A percentile compares a stretch with the other conserved stretches of the same genome.
Conservation (phyloP, 1,284 basidiomycete species). For the Cryptococcus jaspeensis region DNA sequence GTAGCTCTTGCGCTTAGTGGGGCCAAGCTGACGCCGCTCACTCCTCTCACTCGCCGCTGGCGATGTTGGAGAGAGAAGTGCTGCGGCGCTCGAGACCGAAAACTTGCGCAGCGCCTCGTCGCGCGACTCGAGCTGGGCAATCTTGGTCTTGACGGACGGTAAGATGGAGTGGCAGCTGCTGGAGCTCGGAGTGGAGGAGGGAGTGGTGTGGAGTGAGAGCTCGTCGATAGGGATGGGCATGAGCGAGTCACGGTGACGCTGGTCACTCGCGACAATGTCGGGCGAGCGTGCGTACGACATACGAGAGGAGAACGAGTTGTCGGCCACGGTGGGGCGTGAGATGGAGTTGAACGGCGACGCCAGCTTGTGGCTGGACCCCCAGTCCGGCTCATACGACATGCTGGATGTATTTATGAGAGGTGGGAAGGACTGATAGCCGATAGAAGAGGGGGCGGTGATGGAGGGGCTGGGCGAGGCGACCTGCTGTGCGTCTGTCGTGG, state of each 20-base stretch:
- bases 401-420: background rate
- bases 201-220: slow-evolving; percentile 5
- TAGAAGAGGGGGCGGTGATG: background rate
- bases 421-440: slow-evolving; percentile 10
- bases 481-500: background rate
- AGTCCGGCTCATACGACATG: background rate
- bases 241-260: background rate
- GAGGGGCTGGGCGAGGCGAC: background rate
- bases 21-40: background rate
- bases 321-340: background rate
- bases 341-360: background rate
- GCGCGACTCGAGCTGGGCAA: slow-evolving; percentile 42
- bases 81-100: slow-evolving; percentile 27
- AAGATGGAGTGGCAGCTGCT: slow-evolving; percentile 26
- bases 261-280: background rate
- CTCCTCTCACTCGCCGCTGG: background rate
- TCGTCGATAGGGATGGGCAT: slow-evolving; percentile 11
- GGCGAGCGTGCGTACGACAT: background rate
- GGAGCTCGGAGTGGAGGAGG: slow-evolving; percentile 9
- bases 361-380: background rate
- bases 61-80: background rate
- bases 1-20: slow-evolving; percentile 26
- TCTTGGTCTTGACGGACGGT: slow-evolving; percentile 36
- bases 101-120: slow-evolving; percentile 43
- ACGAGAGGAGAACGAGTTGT: background rate